Evolutionary conservation across 1,284 basidiomycete species (phyloP).

Genomic region (Sutorius eximius): DNA sequence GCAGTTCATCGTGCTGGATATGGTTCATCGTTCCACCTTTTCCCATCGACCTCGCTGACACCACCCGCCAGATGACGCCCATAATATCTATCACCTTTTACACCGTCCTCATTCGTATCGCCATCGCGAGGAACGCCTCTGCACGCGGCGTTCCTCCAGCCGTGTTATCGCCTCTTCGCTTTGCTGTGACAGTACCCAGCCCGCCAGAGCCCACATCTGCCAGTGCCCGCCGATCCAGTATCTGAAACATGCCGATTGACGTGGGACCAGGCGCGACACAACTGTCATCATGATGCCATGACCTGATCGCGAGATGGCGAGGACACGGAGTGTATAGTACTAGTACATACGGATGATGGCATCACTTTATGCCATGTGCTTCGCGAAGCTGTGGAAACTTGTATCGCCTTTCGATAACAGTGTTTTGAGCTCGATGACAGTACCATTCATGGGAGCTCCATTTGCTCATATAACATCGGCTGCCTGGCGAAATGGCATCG

Average conservation of each 20-base stretch:
- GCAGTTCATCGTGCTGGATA: conserved; percentile 22
- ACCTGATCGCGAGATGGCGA: too few relatives aligned
- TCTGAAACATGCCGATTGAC: conserved; percentile 1
- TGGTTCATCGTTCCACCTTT: conserved; percentile 17
- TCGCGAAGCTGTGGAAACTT: not conserved
- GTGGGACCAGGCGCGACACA: not conserved
- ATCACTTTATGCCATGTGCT: not conserved
- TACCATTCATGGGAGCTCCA: not conserved
- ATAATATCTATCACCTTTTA: conserved; percentile 28
- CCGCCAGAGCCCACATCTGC: conserved; percentile 3
- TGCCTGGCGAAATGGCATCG: conserved; percentile 66
- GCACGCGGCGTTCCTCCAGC: not conserved
- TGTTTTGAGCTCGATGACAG: not conserved
- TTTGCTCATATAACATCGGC: not conserved
- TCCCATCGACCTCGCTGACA: not conserved
- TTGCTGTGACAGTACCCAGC: conserved; percentile 11
- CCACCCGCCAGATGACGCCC: conserved; percentile 12
- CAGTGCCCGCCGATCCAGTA: conserved; percentile 16
- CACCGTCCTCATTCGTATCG: conserved; percentile 21
- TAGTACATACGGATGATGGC: not conserved
- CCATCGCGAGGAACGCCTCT: conserved; percentile 12
- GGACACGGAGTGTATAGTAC: not conserved
- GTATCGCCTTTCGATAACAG: not conserved
- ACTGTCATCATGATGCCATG: not conserved
- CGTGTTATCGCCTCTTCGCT: conserved; percentile 18